Percentiles rank a stretch among this genome's conserved stretches.
Conservation (phyloP, 768 basidiomycete genomes). For the Sporobolomyces roseus region DNA sequence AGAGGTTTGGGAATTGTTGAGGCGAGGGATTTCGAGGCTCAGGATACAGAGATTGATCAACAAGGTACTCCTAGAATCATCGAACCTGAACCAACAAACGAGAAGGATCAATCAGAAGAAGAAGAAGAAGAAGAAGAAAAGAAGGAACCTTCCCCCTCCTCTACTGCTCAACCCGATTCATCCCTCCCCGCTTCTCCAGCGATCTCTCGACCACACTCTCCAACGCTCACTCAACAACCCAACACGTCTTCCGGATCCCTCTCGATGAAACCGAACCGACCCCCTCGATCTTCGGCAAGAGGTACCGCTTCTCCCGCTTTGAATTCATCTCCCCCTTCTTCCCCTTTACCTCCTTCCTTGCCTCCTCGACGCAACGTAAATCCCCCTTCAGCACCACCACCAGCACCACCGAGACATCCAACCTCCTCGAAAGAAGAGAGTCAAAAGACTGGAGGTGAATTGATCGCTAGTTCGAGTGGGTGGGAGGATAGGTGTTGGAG, state of each 20-base stretch:
- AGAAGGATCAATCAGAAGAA: conserved; percentile 61
- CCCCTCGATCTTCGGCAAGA: too few species aligned
- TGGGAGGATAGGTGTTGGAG: conserved; percentile 46
- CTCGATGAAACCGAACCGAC: too few species aligned
- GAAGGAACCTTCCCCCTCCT: conserved; percentile 48
- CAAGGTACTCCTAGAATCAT: conserved; percentile 50
- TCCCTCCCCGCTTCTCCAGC: conserved; percentile 8
- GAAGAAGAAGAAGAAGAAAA: conserved; percentile 49
- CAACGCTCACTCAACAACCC: conserved; percentile 17
- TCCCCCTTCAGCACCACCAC: conserved; percentile 1
- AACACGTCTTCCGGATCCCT: conserved; percentile 19
- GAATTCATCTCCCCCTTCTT: conserved; percentile 12
- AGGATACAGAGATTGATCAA: conserved; percentile 43
- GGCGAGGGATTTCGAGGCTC: conserved; percentile 36
- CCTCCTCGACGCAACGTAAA: background rate
- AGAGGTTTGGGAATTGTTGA: conserved; percentile 23
- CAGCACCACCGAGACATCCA: background rate
- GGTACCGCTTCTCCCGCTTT: conserved; percentile 24
- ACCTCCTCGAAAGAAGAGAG: background rate
- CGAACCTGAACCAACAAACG: conserved; percentile 32
- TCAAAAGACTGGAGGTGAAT: conserved; percentile 14
- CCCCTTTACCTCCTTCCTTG: conserved; percentile 6
- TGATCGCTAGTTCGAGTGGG: conserved; percentile 43
- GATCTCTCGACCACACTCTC: conserved; percentile 8
- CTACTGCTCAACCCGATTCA: background rate